Percentiles rank a stretch among this genome's conserved stretches.
These are phyloP conservation scores for Pyrenophora tritici-repentis DNA, from an alignment of 2,329 filamentous ascomycete species.

Conservation along the genomic window DNA sequence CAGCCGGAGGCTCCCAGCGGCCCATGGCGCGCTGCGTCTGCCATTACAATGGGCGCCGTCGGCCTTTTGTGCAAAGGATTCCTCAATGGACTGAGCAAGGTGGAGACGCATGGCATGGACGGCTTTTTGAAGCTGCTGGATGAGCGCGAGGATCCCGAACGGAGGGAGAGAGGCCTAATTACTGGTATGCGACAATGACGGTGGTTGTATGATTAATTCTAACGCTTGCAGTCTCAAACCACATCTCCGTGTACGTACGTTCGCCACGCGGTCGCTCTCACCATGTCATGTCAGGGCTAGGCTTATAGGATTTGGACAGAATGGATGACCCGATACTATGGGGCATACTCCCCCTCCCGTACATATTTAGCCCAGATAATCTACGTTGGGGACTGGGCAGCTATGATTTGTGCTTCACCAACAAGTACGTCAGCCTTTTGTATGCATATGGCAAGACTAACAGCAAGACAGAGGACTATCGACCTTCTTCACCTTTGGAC, in stretches of 20 bases:
- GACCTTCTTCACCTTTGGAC: conserved; percentile 85
- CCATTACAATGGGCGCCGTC: conserved; percentile 73
- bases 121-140: conserved; percentile 77
- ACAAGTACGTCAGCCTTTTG: conserved; percentile 61
- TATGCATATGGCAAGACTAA: conserved; percentile 16
- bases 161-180: conserved; percentile 75
- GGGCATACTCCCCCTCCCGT: conserved; percentile 80
- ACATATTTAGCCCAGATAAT: conserved; percentile 73
- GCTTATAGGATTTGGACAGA: conserved; percentile 54
- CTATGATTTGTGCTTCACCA: conserved; percentile 93
- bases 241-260: conserved; percentile 80
- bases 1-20: conserved; percentile 61
- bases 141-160: conserved; percentile 67
- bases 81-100: conserved; percentile 72
- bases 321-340: conserved; percentile 94
- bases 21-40: conserved; percentile 75
- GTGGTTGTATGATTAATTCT: conserved; percentile 68
- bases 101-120: conserved; percentile 77
- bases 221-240: conserved; percentile 72
- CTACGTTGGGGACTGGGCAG: conserved; percentile 88
- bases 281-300: conserved; percentile 6
- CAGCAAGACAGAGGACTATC: conserved; percentile 61
- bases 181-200: conserved; percentile 65
- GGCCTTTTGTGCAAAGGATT: conserved; percentile 75
- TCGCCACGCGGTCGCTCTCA: conserved; percentile 11